phyloP scores from a whole-genome alignment of 108 stramenopile species.

The Pseudonitzschia delicatissima region DNA sequence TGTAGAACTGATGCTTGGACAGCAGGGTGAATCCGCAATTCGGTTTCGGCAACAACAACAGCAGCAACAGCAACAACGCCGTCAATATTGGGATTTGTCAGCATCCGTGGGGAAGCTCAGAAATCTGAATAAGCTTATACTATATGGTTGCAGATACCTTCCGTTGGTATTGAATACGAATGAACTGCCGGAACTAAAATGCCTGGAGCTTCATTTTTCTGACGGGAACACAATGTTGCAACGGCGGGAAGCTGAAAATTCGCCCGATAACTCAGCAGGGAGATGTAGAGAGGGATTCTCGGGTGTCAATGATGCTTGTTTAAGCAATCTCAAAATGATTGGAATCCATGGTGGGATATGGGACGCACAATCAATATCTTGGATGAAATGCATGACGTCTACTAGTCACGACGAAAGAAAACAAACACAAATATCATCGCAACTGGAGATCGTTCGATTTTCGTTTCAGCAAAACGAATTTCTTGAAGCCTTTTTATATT shows the following conservation, averaged over 20 bases:
- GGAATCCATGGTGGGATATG: constrained; percentile 13
- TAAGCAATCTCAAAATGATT: neutral
- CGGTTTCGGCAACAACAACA: neutral
- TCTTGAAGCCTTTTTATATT: neutral
- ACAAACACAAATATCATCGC: neutral
- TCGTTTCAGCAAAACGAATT: neutral
- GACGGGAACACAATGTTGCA: neutral
- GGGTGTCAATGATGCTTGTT: neutral
- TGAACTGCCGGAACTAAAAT: neutral
- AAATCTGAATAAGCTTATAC: neutral
- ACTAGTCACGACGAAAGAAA: neutral
- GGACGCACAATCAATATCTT: neutral
- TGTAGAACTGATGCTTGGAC: constrained; percentile 7
- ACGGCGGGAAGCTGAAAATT: no score
- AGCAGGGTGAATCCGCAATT: neutral
- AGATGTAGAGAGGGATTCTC: no score
- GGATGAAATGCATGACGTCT: constrained; percentile 7
- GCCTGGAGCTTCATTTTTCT: constrained; percentile 3
- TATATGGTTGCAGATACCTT: neutral
- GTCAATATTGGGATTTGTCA: constrained; percentile 9
- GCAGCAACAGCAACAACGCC: constrained; percentile 2
- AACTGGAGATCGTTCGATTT: constrained; percentile 10
- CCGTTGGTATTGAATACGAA: neutral
- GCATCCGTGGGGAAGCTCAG: neutral
- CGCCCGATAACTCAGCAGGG: no score